Evolutionary conservation across 352 stramenopile species (phyloP).

Genomic region (Blastocystis sp.): DNA sequence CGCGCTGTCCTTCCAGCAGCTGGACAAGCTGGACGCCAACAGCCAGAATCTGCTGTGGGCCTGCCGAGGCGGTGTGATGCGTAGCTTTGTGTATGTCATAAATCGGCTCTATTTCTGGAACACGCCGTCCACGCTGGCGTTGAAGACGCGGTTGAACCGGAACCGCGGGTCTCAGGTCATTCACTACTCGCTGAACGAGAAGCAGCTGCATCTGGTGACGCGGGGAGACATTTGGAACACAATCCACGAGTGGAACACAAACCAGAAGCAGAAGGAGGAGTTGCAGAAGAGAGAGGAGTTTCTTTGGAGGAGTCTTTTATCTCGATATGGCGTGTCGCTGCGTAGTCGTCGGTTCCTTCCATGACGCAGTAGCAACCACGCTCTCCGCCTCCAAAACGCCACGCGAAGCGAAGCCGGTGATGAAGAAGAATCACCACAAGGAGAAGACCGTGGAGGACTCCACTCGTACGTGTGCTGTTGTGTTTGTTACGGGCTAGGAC

Average conservation of each 20-base stretch:
- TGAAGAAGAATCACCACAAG: not conserved
- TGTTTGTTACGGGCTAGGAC: not conserved
- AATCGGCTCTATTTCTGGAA: not conserved
- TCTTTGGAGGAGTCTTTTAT: not conserved
- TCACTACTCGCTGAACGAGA: not conserved
- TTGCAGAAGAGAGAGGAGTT: not conserved
- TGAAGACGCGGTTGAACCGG: not conserved
- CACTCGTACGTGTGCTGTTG: not conserved
- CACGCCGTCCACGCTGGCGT: not conserved
- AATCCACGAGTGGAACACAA: not conserved
- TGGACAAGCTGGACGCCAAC: not conserved
- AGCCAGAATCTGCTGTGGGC: not conserved
- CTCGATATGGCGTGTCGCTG: not conserved
- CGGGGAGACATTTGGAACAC: not conserved
- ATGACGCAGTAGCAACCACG: not conserved
- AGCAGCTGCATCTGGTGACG: slow-evolving; percentile 4
- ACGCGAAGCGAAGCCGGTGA: not conserved
- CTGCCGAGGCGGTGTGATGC: not conserved
- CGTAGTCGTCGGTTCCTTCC: not conserved
- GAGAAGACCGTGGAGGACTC: not conserved
- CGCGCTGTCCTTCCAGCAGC: not conserved
- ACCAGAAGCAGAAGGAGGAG: not conserved
- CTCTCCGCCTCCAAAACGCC: not conserved
- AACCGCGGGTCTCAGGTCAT: not conserved
- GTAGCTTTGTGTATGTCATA: not conserved